Evolutionary conservation across 306 rosid genomes (phyloP), one percentile per base, ranked within the genome.

Genomic region (Cotoneaster glaucophyllus): DNA sequence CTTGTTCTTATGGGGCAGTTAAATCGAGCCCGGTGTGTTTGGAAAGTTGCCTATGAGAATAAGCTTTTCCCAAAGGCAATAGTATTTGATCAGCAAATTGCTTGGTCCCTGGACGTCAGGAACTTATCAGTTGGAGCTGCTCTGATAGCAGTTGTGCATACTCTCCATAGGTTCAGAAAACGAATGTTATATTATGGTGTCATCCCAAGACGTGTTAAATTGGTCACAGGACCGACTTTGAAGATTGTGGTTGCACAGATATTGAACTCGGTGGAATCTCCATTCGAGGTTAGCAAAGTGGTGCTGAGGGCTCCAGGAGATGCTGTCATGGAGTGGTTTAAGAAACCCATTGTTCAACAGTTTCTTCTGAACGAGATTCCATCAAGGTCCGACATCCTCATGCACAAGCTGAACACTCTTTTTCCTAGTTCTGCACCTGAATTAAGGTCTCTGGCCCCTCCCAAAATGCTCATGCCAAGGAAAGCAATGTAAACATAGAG

Each of bases 1-100:
- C 98, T 95, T 22, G 92, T 95, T 86, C 96, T 92, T 28, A 87
- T 95, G 97, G 97, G 97, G 64, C 98, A 95, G 83, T 90, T 90
- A 78, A 95, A 95, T 77, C 88, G 97, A 73, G 97, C 96, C 29
- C 89, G 93, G 25, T 95, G 98, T 57, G 89, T 90, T 73, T 95
- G 97, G 98, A 92, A 95, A 85, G 97, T 95, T 37, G 88, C 97
- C 24, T 92, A 95, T 18, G 97, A 95, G 92, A 92, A 95, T 70
- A 95, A 92, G 80, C 98, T 95, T 80, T 95, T 95, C 82, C 98
- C 98, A 0, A 95, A 90, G 85, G 98, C 98, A 57, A 95, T 95
- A 73, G 93, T 92, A 12, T 92, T 95, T 26, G 92, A 92, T 84
- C 98, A 92, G 86, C 97, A 95, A 76, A 92, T 95, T 71, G 97